These are phyloP conservation scores for Solanum appendiculatum DNA, from an alignment of 257 asterid species.

Conservation along the genomic window DNA sequence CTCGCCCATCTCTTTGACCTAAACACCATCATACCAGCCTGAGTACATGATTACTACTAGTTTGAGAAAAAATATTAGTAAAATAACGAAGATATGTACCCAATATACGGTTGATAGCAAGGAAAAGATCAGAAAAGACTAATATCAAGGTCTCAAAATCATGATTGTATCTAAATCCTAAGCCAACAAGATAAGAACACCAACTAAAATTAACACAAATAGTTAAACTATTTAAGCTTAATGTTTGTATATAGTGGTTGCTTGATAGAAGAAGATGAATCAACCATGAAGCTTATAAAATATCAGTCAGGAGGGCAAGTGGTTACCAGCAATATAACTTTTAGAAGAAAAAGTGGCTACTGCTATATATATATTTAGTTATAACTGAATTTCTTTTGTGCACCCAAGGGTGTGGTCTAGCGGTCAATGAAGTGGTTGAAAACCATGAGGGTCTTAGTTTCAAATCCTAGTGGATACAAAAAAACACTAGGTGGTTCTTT, in stretches of 20 bases:
- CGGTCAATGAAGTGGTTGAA: no score
- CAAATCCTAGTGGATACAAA: no score
- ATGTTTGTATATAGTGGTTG: not conserved
- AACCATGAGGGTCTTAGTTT: no score
- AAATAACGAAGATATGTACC: not conserved
- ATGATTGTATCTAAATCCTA: not conserved
- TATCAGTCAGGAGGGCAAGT: not conserved
- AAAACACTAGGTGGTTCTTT: no score
- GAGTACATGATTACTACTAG: not conserved
- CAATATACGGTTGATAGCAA: not conserved
- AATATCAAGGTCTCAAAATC: not conserved
- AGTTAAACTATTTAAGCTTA: not conserved
- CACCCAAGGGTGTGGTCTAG: no score
- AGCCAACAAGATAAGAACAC: not conserved
- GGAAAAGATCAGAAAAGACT: not conserved
- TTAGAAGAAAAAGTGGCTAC: not conserved
- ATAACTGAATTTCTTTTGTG: not conserved
- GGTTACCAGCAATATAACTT: not conserved
- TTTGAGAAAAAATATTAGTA: not conserved
- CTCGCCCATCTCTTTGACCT: conserved; percentile 77
- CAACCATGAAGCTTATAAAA: not conserved
- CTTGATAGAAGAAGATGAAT: not conserved
- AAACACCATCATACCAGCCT: not conserved
- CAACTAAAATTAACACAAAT: not conserved
- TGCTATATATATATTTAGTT: not conserved